phyloP scores from a whole-genome alignment of 2,329 filamentous ascomycete species.

The Diaporthe nobilis region DNA sequence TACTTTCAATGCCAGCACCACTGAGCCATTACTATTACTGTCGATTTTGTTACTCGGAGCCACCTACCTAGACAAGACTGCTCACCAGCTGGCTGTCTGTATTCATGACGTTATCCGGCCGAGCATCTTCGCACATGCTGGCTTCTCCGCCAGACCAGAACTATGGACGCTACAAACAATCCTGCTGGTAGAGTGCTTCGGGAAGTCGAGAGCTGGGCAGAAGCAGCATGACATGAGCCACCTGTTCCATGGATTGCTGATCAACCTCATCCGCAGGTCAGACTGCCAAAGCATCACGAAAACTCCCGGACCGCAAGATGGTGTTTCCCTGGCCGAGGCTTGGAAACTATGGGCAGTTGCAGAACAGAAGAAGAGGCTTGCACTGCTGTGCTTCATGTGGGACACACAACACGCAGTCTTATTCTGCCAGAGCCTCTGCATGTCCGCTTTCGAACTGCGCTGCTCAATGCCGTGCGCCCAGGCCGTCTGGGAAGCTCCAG shows the following conservation, averaged over 20 bases:
- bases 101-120: conserved; percentile 73
- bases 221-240: conserved; percentile 76
- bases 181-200: conserved; percentile 74
- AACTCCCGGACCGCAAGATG: conserved; percentile 35
- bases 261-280: conserved; percentile 56
- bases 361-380: conserved; percentile 72
- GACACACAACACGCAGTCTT: conserved; percentile 75
- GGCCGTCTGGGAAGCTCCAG: conserved; percentile 69
- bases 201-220: conserved; percentile 73
- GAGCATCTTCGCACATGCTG: conserved; percentile 70
- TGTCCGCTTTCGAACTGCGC: conserved; percentile 75
- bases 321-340: conserved; percentile 57
- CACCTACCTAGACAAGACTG: conserved; percentile 71
- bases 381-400: conserved; percentile 76
- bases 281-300: conserved; percentile 54
- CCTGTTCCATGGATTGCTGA: conserved; percentile 60
- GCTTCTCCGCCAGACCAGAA: conserved; percentile 70
- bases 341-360: conserved; percentile 69
- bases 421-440: conserved; percentile 76
- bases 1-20: conserved; percentile 66
- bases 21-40: conserved; percentile 67
- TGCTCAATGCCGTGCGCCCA: conserved; percentile 69
- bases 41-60: conserved; percentile 72
- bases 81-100: conserved; percentile 72
- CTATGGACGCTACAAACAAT: conserved; percentile 75